Evolutionary conservation across 2,329 filamentous ascomycete species (phyloP), one percentile per base, ranked within the genome.

Genomic region (Alternaria incomplexa): DNA sequence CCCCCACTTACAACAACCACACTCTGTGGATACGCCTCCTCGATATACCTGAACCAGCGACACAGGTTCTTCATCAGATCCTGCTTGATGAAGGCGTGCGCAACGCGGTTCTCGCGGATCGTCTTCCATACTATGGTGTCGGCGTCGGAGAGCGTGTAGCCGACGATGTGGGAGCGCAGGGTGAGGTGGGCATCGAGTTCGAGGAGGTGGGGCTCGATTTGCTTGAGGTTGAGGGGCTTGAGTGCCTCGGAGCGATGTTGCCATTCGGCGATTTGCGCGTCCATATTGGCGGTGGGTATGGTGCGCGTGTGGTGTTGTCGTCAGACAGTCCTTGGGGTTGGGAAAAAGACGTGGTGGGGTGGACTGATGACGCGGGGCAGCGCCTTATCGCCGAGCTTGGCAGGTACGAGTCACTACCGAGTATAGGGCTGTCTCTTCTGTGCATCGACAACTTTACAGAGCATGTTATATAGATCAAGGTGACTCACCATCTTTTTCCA

Each of bases 1-100:
- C 66, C 74, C 26, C 76, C 73, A 32, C 68, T 57, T 61, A 79
- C 74, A 76, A 93, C 93, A 70, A 91, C 90, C 74, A 90, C 86
- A 62, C 93, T 88, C 85, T 93, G 92, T 15, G 91, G 91, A 80
- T 94, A 91, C 40, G 87, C 88, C 72, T 92, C 88, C 80, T 97
- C 93, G 70, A 98, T 85, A 79, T 91, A 97, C 73, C 85, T 87
- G 81, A 94, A 97, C 95, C 95, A 98, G 69, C 95, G 88, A 57
- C 88, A 88, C 64, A 97, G 81, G 80, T 96, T 97, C 62, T 87
- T 84, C 70, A 95, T 88, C 26, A 88, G 83, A 47, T 90, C 91
- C 81, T 93, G 92, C 82, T 92, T 92, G 72, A 97, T 86, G 71
- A 92, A 92, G 5, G 92, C 89, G 69, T 91, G 86, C 17, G 92